Percentiles rank a stretch among this genome's conserved stretches.
These are phyloP conservation scores for Pseudogymnoascus sp. DNA, from an alignment of 2,329 filamentous ascomycete species.

Conservation along the genomic window DNA sequence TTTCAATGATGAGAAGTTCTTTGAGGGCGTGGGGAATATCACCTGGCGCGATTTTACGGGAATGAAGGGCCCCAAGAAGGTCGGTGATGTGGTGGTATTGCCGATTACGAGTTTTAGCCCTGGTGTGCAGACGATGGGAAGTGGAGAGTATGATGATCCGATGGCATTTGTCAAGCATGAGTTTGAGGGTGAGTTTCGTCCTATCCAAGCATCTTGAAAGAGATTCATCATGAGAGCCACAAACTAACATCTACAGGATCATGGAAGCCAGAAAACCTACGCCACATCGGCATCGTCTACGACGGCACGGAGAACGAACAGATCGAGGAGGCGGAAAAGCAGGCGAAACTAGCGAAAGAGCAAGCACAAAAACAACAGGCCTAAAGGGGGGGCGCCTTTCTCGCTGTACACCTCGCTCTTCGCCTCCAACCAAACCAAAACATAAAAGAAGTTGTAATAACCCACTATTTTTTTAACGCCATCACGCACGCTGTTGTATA, in stretches of 20 bases:
- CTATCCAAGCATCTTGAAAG: neutral
- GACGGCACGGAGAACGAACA: conserved; percentile 23
- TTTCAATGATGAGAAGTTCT: conserved; percentile 85
- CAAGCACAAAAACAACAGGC: neutral
- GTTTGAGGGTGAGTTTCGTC: conserved; percentile 67
- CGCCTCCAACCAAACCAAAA: neutral
- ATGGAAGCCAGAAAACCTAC: conserved; percentile 66
- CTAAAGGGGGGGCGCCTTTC: neutral
- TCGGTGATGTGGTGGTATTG: conserved; percentile 87
- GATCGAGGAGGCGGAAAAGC: neutral
- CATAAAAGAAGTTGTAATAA: neutral
- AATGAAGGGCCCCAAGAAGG: conserved; percentile 72
- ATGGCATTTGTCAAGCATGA: conserved; percentile 98
- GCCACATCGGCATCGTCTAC: conserved; percentile 49
- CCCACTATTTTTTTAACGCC: neutral
- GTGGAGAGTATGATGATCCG: conserved; percentile 77
- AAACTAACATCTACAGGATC: conserved; percentile 42
- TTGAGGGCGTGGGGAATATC: conserved; percentile 67
- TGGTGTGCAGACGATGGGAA: conserved; percentile 87
- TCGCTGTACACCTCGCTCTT: no score
- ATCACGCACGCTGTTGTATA: neutral
- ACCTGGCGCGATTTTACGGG: conserved; percentile 85
- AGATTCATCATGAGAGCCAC: neutral
- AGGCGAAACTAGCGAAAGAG: neutral
- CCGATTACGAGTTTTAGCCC: conserved; percentile 98